phyloP scores from a whole-genome alignment of 139 green algal genomes.

The Chlamydomonas incerta region DNA sequence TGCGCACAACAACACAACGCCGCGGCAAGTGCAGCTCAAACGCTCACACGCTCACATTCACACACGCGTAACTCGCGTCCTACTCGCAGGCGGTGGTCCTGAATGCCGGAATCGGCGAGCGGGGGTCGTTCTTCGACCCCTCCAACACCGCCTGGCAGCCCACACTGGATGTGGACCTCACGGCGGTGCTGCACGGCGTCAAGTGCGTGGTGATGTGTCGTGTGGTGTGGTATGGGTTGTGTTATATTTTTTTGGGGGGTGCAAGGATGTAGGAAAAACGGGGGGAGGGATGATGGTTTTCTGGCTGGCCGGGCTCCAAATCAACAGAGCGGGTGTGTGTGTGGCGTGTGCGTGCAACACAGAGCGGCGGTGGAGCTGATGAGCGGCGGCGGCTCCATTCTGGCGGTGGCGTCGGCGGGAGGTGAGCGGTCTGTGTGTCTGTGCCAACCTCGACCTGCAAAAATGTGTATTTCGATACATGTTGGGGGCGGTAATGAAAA shows the following conservation, averaged over 20 bases:
- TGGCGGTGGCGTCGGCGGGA: conserved; percentile 76
- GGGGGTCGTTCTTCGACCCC: conserved; percentile 52
- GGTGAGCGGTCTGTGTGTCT: conserved; percentile 41
- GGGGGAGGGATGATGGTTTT: too few species aligned
- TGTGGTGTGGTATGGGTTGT: neutral
- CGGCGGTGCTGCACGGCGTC: conserved; percentile 59
- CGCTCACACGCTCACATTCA: too few species aligned
- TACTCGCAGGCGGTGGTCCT: conserved; percentile 72
- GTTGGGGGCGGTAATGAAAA: too few species aligned
- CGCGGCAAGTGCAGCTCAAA: too few species aligned
- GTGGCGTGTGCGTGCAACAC: neutral
- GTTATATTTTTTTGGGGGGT: too few species aligned
- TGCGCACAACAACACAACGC: too few species aligned
- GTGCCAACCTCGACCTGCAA: too few species aligned
- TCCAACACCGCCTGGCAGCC: conserved; percentile 59
- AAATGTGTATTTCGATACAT: too few species aligned
- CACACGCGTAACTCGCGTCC: too few species aligned
- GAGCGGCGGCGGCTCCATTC: conserved; percentile 59
- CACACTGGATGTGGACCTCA: conserved; percentile 81
- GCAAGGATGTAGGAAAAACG: too few species aligned
- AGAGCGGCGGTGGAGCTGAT: conserved; percentile 46
- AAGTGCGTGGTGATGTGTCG: conserved; percentile 36
- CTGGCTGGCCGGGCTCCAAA: too few species aligned
- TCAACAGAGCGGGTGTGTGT: neutral
- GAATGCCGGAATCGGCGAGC: conserved; percentile 85